Evolutionary conservation across 1,284 basidiomycete species (phyloP).

Genomic region (Naganishia liquefaciens): DNA sequence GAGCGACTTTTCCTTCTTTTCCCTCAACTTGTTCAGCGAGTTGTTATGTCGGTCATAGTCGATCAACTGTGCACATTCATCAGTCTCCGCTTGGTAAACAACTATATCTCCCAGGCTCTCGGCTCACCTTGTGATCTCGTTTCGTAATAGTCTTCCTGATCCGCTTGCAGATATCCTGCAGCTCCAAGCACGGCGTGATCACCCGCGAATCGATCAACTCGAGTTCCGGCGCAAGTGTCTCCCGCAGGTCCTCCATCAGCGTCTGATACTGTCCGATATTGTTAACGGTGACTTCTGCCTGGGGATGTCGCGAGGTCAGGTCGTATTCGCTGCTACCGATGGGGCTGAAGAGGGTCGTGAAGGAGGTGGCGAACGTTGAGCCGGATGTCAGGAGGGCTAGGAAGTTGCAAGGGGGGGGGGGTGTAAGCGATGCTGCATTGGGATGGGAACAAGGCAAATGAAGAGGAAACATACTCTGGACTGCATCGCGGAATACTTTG

Average conservation of each 20-base stretch:
- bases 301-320: slow-evolving; percentile 74
- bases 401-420: too few species aligned
- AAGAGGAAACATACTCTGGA: slow-evolving; percentile 61
- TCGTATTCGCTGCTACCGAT: slow-evolving; percentile 75
- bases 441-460: slow-evolving; percentile 14
- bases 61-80: slow-evolving; percentile 62
- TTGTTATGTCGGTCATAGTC: slow-evolving; percentile 98
- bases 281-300: slow-evolving; percentile 73
- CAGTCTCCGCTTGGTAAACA: not conserved
- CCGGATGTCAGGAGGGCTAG: slow-evolving; percentile 78
- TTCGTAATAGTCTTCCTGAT: slow-evolving; percentile 94
- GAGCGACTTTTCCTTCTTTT: slow-evolving; percentile 95
- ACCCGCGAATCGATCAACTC: slow-evolving; percentile 92
- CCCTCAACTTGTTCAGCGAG: slow-evolving; percentile 86
- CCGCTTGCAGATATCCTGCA: slow-evolving; percentile 79
- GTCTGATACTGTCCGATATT: slow-evolving; percentile 72
- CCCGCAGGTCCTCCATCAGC: slow-evolving; percentile 78
- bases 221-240: slow-evolving; percentile 80
- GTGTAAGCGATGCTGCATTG: slow-evolving; percentile 3
- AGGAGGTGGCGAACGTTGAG: slow-evolving; percentile 73
- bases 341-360: slow-evolving; percentile 76
- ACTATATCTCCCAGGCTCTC: not conserved
- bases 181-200: slow-evolving; percentile 81
- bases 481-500: slow-evolving; percentile 79
- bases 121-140: slow-evolving; percentile 85